Conservation (phyloP, 768 basidiomycete genomes). For the Russula olivacea region DNA sequence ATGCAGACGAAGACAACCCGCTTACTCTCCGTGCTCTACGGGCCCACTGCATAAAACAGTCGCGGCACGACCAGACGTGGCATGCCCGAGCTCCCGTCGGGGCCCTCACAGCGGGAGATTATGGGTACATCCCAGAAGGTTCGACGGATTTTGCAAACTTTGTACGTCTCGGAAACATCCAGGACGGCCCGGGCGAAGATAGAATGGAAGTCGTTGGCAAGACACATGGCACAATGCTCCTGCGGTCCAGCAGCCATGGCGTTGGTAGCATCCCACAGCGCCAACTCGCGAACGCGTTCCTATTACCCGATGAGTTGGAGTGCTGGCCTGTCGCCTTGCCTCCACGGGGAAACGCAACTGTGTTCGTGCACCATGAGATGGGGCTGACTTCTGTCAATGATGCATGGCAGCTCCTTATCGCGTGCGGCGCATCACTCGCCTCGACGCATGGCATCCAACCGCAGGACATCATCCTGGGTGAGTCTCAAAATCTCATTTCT, state of each 20-base stretch:
- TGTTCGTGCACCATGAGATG: constrained; percentile 18
- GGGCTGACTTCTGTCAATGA: constrained; percentile 16
- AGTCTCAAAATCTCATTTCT: neutral
- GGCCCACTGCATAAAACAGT: constrained; percentile 8
- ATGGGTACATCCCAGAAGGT: constrained; percentile 15
- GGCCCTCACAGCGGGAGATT: constrained; percentile 14
- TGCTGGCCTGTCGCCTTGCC: constrained; percentile 22
- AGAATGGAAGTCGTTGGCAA: constrained; percentile 11
- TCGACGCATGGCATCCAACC: constrained; percentile 15
- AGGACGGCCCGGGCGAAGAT: neutral
- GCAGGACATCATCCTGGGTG: constrained; percentile 19
- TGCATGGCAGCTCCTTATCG: constrained; percentile 18
- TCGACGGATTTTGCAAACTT: constrained; percentile 19
- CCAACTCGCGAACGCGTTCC: constrained; percentile 8
- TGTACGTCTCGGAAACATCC: constrained; percentile 19
- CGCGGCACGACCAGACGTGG: constrained; percentile 21
- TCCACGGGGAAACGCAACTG: constrained; percentile 9
- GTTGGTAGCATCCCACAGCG: constrained; percentile 10
- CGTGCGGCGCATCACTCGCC: constrained; percentile 12
- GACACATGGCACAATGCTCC: constrained; percentile 17
- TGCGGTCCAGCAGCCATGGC: neutral
- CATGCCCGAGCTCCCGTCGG: constrained; percentile 14
- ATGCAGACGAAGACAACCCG: constrained; percentile 13
- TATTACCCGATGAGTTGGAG: constrained; percentile 16
- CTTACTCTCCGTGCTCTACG: constrained; percentile 21